A percentile compares a stretch with the other conserved stretches of the same genome.
Conservation (phyloP, 768 basidiomycete species). For the Rhodosporidiobolus sp. region DNA sequence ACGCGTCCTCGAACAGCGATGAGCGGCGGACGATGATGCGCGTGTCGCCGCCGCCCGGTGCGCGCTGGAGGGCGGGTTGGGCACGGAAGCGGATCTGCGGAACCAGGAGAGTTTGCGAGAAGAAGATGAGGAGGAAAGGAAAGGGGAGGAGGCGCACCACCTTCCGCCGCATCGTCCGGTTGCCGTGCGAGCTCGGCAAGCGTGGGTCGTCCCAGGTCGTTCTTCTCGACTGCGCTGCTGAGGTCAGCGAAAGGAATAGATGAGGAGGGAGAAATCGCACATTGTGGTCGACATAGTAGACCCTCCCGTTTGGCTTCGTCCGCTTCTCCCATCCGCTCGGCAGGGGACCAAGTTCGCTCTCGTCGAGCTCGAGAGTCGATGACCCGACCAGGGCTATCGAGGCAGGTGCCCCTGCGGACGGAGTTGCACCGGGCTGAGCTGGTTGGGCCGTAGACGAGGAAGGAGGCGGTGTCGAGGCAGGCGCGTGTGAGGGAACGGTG, state of each 20-base stretch:
- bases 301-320: conserved; percentile 89
- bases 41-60: conserved; percentile 77
- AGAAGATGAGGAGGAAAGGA: neutral
- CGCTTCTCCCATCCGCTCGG: conserved; percentile 99
- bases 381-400: neutral
- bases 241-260: neutral
- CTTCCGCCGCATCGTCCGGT: conserved; percentile 98
- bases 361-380: neutral
- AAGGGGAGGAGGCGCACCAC: conserved; percentile 50
- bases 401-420: neutral
- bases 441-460: too few relatives aligned
- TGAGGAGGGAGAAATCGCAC: conserved; percentile 55
- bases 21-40: conserved; percentile 96
- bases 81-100: conserved; percentile 85
- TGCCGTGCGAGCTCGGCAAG: conserved; percentile 84
- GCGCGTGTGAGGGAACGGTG: too few relatives aligned
- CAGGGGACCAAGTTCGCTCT: conserved; percentile 69
- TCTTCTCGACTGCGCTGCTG: conserved; percentile 60
- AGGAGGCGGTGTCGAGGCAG: neutral
- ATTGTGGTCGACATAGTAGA: conserved; percentile 99
- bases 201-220: conserved; percentile 99
- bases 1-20: conserved; percentile 97
- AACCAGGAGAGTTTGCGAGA: too few relatives aligned
- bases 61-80: conserved; percentile 93
- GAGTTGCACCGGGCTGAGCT: too few relatives aligned